Evolutionary conservation across 2,329 filamentous ascomycete genomes (phyloP).

Genomic region (Arthroderma sp.): DNA sequence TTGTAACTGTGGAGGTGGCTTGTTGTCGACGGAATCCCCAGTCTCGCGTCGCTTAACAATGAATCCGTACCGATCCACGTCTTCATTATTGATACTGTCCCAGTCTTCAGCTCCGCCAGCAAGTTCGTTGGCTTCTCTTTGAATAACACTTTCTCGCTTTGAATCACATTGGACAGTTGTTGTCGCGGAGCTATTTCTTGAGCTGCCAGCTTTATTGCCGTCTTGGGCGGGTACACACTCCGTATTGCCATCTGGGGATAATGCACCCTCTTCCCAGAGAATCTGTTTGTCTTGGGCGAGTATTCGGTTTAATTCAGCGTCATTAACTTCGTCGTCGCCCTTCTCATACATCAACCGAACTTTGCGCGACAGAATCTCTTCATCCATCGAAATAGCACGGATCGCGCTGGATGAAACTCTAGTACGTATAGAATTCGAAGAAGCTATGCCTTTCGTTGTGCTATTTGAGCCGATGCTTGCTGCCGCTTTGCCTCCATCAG

Average conservation of each 20-base stretch:
- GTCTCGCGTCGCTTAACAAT: slow-evolving; percentile 34
- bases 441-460: not conserved
- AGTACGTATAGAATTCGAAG: slow-evolving; percentile 25
- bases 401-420: slow-evolving; percentile 25
- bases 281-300: slow-evolving; percentile 26
- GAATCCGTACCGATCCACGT: slow-evolving; percentile 55
- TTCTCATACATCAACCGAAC: slow-evolving; percentile 52
- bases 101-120: slow-evolving; percentile 54
- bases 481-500: not conserved
- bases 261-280: slow-evolving; percentile 26
- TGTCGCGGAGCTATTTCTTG: slow-evolving; percentile 16
- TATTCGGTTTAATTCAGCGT: slow-evolving; percentile 26
- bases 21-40: slow-evolving; percentile 17
- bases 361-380: slow-evolving; percentile 49
- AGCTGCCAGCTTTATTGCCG: slow-evolving; percentile 17
- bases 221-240: slow-evolving; percentile 6
- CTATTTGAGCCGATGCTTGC: slow-evolving; percentile 7
- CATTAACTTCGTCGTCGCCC: slow-evolving; percentile 42
- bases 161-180: slow-evolving; percentile 18
- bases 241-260: slow-evolving; percentile 13
- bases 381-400: slow-evolving; percentile 48
- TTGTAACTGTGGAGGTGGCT: slow-evolving; percentile 35
- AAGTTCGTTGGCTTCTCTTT: slow-evolving; percentile 42
- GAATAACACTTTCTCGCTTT: slow-evolving; percentile 23
- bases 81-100: slow-evolving; percentile 44